These are phyloP conservation scores for Phaffomyces thermotolerans DNA, from an alignment of 805 yeast genomes.

Conservation along the genomic window DNA sequence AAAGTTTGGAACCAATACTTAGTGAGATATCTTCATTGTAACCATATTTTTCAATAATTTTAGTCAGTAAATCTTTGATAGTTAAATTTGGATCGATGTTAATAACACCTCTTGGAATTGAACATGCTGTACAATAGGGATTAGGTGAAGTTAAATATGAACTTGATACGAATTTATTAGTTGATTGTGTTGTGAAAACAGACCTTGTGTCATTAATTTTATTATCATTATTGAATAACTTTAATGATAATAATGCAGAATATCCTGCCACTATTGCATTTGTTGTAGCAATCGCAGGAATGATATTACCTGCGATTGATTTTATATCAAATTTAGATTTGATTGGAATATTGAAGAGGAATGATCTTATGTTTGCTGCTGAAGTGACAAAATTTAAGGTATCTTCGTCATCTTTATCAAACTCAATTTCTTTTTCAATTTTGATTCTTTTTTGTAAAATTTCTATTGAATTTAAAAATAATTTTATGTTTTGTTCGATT, in stretches of 20 bases:
- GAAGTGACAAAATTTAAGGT: slow-evolving; percentile 84
- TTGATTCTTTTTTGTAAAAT: slow-evolving; percentile 43
- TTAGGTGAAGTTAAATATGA: slow-evolving; percentile 59
- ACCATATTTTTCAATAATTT: slow-evolving; percentile 40
- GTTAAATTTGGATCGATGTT: slow-evolving; percentile 30
- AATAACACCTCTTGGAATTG: slow-evolving; percentile 46
- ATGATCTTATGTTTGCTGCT: slow-evolving; percentile 72
- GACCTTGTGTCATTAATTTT: slow-evolving; percentile 32
- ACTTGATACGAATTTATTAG: slow-evolving; percentile 58
- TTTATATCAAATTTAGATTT: slow-evolving; percentile 82
- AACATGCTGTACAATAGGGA: slow-evolving; percentile 62
- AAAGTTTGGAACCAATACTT: slow-evolving; percentile 46
- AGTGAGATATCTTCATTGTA: slow-evolving; percentile 52
- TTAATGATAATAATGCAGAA: slow-evolving; percentile 66
- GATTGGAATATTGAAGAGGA: slow-evolving; percentile 58
- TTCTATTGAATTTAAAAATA: slow-evolving; percentile 43
- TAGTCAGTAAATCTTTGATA: slow-evolving; percentile 45
- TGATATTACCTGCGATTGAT: slow-evolving; percentile 95
- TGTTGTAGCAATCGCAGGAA: slow-evolving; percentile 97
- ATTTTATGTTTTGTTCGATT: slow-evolving; percentile 52
- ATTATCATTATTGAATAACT: slow-evolving; percentile 33
- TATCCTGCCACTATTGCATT: slow-evolving; percentile 93
- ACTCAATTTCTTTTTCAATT: slow-evolving; percentile 40
- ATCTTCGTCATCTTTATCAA: slow-evolving; percentile 94
- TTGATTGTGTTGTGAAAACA: slow-evolving; percentile 46